A percentile compares a stretch with the other conserved stretches of the same genome.
These are phyloP conservation scores for Fistulinella cinereoalba DNA, from an alignment of 1,284 basidiomycete species.

Conservation along the genomic window DNA sequence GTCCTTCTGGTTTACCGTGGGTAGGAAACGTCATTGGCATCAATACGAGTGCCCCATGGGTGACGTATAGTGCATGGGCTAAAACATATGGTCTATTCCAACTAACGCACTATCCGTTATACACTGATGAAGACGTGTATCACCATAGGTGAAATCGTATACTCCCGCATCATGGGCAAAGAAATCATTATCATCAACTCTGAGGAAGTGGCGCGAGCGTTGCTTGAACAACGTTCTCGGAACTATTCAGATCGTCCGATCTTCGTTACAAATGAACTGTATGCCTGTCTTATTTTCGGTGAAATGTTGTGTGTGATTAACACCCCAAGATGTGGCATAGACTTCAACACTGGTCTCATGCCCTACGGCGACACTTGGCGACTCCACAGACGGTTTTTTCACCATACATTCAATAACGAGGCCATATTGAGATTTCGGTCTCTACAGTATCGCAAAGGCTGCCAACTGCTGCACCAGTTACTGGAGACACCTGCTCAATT, in stretches of 20 bases:
- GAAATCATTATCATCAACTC: neutral
- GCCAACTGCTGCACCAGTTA: too few relatives aligned
- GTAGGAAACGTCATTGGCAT: conserved; percentile 6
- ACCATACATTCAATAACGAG: neutral
- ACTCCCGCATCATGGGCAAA: neutral
- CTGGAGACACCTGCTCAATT: too few relatives aligned
- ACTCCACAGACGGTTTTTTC: neutral
- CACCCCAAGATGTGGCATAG: neutral
- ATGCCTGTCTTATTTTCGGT: neutral
- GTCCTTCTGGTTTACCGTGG: conserved; percentile 9
- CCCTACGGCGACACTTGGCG: neutral
- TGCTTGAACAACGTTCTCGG: neutral
- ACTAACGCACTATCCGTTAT: neutral
- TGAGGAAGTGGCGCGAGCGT: neutral
- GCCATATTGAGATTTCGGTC: neutral
- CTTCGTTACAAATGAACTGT: neutral
- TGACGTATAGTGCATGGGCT: conserved; percentile 10
- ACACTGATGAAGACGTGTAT: neutral
- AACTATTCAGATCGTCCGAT: neutral
- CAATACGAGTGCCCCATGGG: conserved; percentile 3
- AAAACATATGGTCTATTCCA: conserved; percentile 8
- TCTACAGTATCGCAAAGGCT: neutral
- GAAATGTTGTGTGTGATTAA: neutral
- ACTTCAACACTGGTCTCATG: neutral
- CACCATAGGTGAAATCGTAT: neutral